A percentile compares a stretch with the other conserved stretches of the same genome.
These are phyloP conservation scores for Arachnopeziza araneosa DNA, from an alignment of 2,329 filamentous ascomycete species.

Conservation along the genomic window DNA sequence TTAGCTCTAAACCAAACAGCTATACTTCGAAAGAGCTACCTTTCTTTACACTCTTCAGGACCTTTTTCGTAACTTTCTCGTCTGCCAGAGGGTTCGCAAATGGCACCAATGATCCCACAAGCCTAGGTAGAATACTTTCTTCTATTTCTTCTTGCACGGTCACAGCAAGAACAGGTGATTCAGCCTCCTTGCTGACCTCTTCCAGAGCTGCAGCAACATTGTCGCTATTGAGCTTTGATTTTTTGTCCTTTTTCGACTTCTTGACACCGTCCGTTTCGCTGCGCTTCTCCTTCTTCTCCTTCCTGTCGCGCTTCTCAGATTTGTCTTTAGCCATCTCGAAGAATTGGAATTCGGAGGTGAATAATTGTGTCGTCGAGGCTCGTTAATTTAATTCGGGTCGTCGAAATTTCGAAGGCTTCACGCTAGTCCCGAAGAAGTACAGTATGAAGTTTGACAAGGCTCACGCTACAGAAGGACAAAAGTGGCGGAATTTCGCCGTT, in stretches of 20 bases:
- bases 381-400: no score
- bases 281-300: slow-evolving; percentile 67
- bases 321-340: slow-evolving; percentile 30
- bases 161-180: slow-evolving; percentile 25
- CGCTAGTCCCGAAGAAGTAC: no score
- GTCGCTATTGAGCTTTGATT: slow-evolving; percentile 37
- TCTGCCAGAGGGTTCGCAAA: slow-evolving; percentile 78
- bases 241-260: slow-evolving; percentile 37
- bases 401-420: no score
- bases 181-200: slow-evolving; percentile 50
- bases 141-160: slow-evolving; percentile 30
- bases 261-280: slow-evolving; percentile 40
- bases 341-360: background rate
- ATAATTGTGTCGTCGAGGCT: background rate
- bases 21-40: slow-evolving; percentile 31
- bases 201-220: slow-evolving; percentile 57
- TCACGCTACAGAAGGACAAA: no score
- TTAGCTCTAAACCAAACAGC: slow-evolving; percentile 10
- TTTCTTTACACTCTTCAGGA: slow-evolving; percentile 60
- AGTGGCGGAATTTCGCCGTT: no score
- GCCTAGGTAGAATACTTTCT: slow-evolving; percentile 34
- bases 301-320: slow-evolving; percentile 36
- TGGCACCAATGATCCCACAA: slow-evolving; percentile 63
- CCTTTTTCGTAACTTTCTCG: slow-evolving; percentile 66
- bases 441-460: no score